These are phyloP conservation scores for Penicillium nucicola DNA, from an alignment of 495 filamentous ascomycete genomes.

Conservation along the genomic window DNA sequence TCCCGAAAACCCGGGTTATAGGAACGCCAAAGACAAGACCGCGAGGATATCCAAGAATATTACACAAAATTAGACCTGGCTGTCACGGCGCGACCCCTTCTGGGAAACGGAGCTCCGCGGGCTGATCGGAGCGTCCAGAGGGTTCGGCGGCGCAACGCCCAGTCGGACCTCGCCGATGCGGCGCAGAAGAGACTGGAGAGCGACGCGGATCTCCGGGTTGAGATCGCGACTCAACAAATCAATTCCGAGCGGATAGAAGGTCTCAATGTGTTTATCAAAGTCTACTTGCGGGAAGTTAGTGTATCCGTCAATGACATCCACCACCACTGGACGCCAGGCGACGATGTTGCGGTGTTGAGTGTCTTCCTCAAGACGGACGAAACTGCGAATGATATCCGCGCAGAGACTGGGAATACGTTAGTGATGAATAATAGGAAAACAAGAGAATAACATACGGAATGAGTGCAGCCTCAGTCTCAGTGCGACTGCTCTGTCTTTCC, in stretches of 20 bases:
- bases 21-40: constrained; percentile 20
- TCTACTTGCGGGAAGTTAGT: constrained; percentile 79
- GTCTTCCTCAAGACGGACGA: constrained; percentile 82
- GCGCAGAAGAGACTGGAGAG: constrained; percentile 70
- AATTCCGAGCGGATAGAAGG: constrained; percentile 82
- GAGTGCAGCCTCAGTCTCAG: constrained; percentile 82
- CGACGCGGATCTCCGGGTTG: constrained; percentile 69
- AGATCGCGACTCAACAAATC: constrained; percentile 83
- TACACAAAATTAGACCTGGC: constrained; percentile 14
- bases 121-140: constrained; percentile 40
- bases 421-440: constrained; percentile 5
- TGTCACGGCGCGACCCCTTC: constrained; percentile 28
- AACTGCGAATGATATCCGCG: constrained; percentile 84
- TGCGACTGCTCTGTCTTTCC: constrained; percentile 73
- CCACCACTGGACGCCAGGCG: constrained; percentile 94
- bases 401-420: constrained; percentile 56
- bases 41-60: constrained; percentile 35
- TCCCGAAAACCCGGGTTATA: constrained; percentile 3
- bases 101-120: constrained; percentile 44
- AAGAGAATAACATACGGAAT: constrained; percentile 65
- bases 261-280: constrained; percentile 73
- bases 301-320: constrained; percentile 96
- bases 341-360: constrained; percentile 93
- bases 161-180: constrained; percentile 80
- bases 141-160: constrained; percentile 50